Conservation (phyloP, 768 basidiomycete species). For the Neoboletus subvelutipes region DNA sequence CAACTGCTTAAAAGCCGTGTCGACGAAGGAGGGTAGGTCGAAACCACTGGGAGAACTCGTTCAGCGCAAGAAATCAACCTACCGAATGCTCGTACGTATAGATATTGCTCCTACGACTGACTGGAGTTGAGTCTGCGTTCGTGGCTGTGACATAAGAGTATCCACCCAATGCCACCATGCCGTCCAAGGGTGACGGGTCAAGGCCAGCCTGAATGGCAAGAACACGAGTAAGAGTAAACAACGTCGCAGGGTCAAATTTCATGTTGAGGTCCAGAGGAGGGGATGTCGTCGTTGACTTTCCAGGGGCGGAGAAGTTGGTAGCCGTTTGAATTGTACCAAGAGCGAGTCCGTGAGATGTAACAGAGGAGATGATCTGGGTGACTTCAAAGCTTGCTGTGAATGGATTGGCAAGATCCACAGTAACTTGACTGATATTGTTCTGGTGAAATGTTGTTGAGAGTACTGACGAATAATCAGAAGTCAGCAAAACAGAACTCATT, state of each 20-base stretch:
- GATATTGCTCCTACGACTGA: conserved; percentile 42
- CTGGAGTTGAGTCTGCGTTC: conserved; percentile 34
- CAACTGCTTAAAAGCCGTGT: conserved; percentile 64
- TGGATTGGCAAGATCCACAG: conserved; percentile 62
- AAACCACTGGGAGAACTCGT: conserved; percentile 46
- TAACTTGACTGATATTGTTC: conserved; percentile 66
- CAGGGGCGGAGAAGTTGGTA: conserved; percentile 50
- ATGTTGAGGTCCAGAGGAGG: conserved; percentile 59
- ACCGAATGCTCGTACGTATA: conserved; percentile 45
- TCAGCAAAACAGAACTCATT: not conserved
- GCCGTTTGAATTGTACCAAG: conserved; percentile 60
- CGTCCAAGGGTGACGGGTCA: conserved; percentile 59
- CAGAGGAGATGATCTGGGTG: conserved; percentile 57
- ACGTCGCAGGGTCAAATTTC: conserved; percentile 64
- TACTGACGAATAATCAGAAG: conserved; percentile 36
- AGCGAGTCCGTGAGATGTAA: conserved; percentile 57
- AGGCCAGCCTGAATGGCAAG: conserved; percentile 65
- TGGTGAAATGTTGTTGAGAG: conserved; percentile 60
- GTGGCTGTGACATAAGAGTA: conserved; percentile 49
- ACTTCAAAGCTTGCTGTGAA: conserved; percentile 62
- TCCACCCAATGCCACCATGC: conserved; percentile 66
- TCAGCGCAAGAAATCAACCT: not conserved
- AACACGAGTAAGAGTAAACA: conserved; percentile 70
- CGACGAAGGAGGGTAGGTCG: conserved; percentile 59
- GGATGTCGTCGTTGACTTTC: conserved; percentile 55